Evolutionary conservation across 202 grass and related monocot species (phyloP).

Genomic region (Sporobolus alterniflorus): DNA sequence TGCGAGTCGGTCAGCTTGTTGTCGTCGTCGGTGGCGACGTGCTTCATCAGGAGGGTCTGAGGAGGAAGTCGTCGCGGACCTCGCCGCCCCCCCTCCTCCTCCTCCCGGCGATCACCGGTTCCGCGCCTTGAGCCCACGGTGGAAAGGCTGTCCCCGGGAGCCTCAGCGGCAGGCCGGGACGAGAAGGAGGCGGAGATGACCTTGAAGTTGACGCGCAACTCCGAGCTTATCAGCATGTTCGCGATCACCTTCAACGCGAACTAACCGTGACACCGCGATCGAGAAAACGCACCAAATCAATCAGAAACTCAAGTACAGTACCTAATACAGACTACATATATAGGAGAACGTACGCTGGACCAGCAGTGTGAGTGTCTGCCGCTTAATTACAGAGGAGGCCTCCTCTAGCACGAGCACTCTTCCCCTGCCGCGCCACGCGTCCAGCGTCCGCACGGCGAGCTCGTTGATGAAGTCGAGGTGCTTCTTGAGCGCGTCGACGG

Average conservation of each 20-base stretch:
- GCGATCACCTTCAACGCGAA: constrained; percentile 78
- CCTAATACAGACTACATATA: no score
- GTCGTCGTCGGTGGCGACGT: neutral
- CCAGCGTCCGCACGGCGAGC: constrained; percentile 53
- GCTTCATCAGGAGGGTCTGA: constrained; percentile 64
- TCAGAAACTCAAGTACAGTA: no score
- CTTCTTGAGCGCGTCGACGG: constrained; percentile 66
- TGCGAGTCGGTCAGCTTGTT: constrained; percentile 62
- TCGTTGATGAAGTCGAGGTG: constrained; percentile 56
- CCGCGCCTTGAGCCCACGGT: constrained; percentile 57
- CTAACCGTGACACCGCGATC: no score
- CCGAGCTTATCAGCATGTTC: constrained; percentile 74
- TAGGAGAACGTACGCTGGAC: no score
- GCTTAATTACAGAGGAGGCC: constrained; percentile 40
- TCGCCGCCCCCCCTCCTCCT: constrained; percentile 48
- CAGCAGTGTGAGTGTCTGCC: no score
- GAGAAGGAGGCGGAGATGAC: constrained; percentile 70
- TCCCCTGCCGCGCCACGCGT: constrained; percentile 48
- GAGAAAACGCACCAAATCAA: no score
- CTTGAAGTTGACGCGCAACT: constrained; percentile 76
- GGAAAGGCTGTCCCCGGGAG: constrained; percentile 63
- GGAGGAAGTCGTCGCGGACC: constrained; percentile 55
- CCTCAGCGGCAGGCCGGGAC: constrained; percentile 64
- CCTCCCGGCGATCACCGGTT: constrained; percentile 54
- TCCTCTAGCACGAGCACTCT: constrained; percentile 63